Percentiles rank a stretch among this genome's conserved stretches.
Conservation (phyloP, 495 filamentous ascomycete genomes). For the Penicillium ochrochloron region DNA sequence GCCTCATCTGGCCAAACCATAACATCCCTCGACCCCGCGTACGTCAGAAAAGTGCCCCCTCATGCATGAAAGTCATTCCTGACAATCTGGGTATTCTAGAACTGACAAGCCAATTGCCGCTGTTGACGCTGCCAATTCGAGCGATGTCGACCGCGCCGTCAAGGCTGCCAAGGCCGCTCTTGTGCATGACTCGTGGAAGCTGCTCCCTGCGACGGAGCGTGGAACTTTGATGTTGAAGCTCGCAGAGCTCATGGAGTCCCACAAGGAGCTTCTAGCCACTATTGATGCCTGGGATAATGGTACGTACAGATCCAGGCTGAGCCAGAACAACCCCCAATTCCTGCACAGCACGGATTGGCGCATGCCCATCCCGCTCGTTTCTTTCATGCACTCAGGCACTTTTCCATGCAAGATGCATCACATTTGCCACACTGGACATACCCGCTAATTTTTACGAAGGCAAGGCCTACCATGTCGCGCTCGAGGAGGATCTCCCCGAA, state of each 20-base stretch:
- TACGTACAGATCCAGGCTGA: conserved; percentile 4
- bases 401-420: neutral
- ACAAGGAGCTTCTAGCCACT: conserved; percentile 77
- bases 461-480: conserved; percentile 76
- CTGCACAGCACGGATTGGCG: neutral
- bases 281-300: conserved; percentile 97
- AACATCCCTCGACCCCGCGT: conserved; percentile 73
- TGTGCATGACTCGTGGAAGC: conserved; percentile 75
- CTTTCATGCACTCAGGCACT: neutral
- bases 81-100: conserved; percentile 56
- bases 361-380: neutral
- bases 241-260: conserved; percentile 69
- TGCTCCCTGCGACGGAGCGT: conserved; percentile 72
- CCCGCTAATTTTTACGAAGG: conserved; percentile 27
- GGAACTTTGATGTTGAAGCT: conserved; percentile 77
- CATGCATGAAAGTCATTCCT: conserved; percentile 22
- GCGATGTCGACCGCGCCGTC: conserved; percentile 86
- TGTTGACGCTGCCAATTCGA: conserved; percentile 77
- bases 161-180: conserved; percentile 81
- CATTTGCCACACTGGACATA: neutral
- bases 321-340: neutral
- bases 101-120: conserved; percentile 83
- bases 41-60: conserved; percentile 12
- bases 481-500: conserved; percentile 75
- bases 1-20: conserved; percentile 74